A percentile compares a stretch with the other conserved stretches of the same genome.
Conservation (phyloP, 2,329 filamentous ascomycete genomes). For the Cladophialophora psammophila region DNA sequence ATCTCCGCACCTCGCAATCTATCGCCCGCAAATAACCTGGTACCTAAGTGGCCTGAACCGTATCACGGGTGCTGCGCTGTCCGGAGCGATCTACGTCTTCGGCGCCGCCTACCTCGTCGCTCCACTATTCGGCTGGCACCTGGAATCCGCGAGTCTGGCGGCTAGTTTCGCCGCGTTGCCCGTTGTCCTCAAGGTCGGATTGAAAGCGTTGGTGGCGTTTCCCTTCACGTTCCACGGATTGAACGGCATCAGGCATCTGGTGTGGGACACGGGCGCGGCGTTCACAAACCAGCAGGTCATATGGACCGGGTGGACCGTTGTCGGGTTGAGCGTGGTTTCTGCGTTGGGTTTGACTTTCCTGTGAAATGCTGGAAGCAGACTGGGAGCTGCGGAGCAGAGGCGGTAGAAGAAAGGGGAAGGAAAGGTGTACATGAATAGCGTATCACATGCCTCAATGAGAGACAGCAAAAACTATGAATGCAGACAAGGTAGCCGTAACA, state of each 20-base stretch:
- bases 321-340: constrained; percentile 33
- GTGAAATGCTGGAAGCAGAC: neutral
- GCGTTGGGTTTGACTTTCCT: constrained; percentile 36
- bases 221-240: constrained; percentile 73
- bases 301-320: constrained; percentile 37
- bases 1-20: constrained; percentile 84
- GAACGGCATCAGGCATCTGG: constrained; percentile 75
- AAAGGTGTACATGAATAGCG: constrained; percentile 18
- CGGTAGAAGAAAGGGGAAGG: neutral
- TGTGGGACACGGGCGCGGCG: constrained; percentile 70
- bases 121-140: constrained; percentile 75
- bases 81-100: constrained; percentile 79
- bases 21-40: constrained; percentile 86
- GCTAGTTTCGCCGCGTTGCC: constrained; percentile 70
- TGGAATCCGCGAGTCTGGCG: constrained; percentile 69
- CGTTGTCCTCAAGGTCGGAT: constrained; percentile 62
- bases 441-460: constrained; percentile 1
- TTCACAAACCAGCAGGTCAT: constrained; percentile 71
- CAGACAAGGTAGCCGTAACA: neutral
- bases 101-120: constrained; percentile 80
- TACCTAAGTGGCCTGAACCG: constrained; percentile 78
- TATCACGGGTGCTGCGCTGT: constrained; percentile 78
- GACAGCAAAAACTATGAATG: neutral
- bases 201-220: constrained; percentile 67
- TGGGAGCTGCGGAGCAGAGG: neutral